Evolutionary conservation across 1,284 basidiomycete genomes (phyloP), one percentile per base, ranked within the genome.

Genomic region (Cutaneotrichosporon mucoides): DNA sequence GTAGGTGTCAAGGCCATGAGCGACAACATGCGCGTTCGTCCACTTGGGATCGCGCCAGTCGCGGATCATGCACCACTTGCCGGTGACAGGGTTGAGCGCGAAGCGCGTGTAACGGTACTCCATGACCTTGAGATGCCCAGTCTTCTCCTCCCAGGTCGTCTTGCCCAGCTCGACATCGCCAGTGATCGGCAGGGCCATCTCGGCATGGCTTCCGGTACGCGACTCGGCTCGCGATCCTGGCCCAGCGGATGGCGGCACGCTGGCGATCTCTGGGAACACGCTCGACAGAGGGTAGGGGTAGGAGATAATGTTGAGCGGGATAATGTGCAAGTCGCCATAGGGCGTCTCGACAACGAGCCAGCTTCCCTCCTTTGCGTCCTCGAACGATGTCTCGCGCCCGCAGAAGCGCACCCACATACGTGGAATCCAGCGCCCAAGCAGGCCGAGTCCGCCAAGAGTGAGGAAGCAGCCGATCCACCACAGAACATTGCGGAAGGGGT

Each of bases 341-440:
- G 88, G 84, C 56, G 90, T 89, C 90, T 99, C 93, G 54, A 97
- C 87, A 24, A 96, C 88, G 53, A 99, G 84, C 76, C 81, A 83
- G 35, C 88, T 86, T 9, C 89, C 87, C 66, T 84, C 77, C 49
- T 81, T 80, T 9, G 86, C 83, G 56, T 89, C 82, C 47, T 86
- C 85, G 70, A 99, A 99, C 4, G 88, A 86, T 56, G 84, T 88
- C 76, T 95, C 90, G 56, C 81, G 82, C 1, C 92, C 86, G n/a
- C 91, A 88, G 83, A 87, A 93, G 41, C 84, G 84, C 54, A 99
- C 84, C 90, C 94, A 96, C 44, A 93, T 69, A 4, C 82, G 84
- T 51, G 96, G 95, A 66, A 96, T 86, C 96, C 96, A 99, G 68
- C 93, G 86, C 1, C 92, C 92, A 4, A 96, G 76, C 12, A 99